Evolutionary conservation across 495 filamentous ascomycete genomes (phyloP), one percentile per base, ranked within the genome.

Genomic region (Xylaria scruposa): DNA sequence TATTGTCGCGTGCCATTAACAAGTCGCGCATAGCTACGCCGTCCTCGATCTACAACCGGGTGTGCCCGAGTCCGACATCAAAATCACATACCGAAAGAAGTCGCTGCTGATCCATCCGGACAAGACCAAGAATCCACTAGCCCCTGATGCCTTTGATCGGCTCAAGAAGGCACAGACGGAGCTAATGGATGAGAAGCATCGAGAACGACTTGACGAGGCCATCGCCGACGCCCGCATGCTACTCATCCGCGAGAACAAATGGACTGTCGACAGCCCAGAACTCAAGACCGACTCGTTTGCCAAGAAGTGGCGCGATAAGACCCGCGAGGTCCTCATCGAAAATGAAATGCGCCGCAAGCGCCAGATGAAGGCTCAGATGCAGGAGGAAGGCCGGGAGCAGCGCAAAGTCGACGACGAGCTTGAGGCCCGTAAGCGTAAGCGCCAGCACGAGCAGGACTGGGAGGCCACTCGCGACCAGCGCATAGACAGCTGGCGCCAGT

Each of bases 21-120:
- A 36, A 70, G 29, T 26, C 33, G 29, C 42, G 33, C 59, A 36
- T 72, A 94, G 92, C 76, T 98, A 98, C 84, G 92, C 94, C 56
- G 93, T 98, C 70, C 92, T 99, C 33, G 96, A 97, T 81, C 91
- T 99, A 69, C 94, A 97, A 81, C 96, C 96, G 8, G 96, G 96
- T 78, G 93, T 97, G 44, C 90, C 96, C 31, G 96, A 98, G 75
- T 94, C 93, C 67, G 97, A 98, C 83, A 98, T 99, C 85, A 98
- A 98, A 83, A 83, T 90, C 71, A 85, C 88, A 79, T 99, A 98
- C 85, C 94, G 96, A 83, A 94, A 91, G 76, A 98, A 97, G 80
- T 99, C 96, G 19, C 91, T 99, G 42, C 89, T 99, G 7, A 98
- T 99, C 85, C 96, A 99, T 84, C 96, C 96, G 13, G 96, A 99